A percentile compares a stretch with the other conserved stretches of the same genome.
These are phyloP conservation scores for Flammula alnicola DNA, from an alignment of 1,284 basidiomycete genomes.

Conservation along the genomic window DNA sequence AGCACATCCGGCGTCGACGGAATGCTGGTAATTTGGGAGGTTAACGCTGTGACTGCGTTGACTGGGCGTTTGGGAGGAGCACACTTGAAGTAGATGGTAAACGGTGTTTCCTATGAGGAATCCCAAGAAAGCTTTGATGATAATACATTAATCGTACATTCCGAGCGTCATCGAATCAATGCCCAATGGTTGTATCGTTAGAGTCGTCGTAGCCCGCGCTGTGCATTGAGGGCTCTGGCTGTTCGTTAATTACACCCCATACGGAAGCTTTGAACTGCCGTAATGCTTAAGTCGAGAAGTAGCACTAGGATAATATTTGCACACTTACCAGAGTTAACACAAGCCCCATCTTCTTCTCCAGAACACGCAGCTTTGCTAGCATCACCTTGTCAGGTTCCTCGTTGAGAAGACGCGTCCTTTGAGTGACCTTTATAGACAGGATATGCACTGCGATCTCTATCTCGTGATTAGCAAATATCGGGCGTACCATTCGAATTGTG, in stretches of 20 bases:
- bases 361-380: conserved; percentile 76
- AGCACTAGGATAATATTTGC: conserved; percentile 12
- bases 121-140: no score
- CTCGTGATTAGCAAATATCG: conserved; percentile 5
- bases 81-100: conserved; percentile 49
- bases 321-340: conserved; percentile 82
- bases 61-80: conserved; percentile 53
- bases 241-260: conserved; percentile 92
- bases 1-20: conserved; percentile 97
- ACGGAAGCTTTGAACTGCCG: conserved; percentile 91
- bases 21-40: conserved; percentile 90
- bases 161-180: conserved; percentile 17
- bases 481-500: conserved; percentile 71
- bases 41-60: conserved; percentile 55
- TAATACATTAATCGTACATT: conserved; percentile 10
- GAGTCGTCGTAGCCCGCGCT: conserved; percentile 35
- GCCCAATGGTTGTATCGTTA: conserved; percentile 38
- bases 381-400: conserved; percentile 78
- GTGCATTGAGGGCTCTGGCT: conserved; percentile 49
- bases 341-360: conserved; percentile 95
- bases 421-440: conserved; percentile 49
- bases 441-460: conserved; percentile 5
- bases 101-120: no score
- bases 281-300: conserved; percentile 1
- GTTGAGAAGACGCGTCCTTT: conserved; percentile 60